phyloP scores from a whole-genome alignment of 2,329 filamentous ascomycete species.

The Claviceps pazoutovae region DNA sequence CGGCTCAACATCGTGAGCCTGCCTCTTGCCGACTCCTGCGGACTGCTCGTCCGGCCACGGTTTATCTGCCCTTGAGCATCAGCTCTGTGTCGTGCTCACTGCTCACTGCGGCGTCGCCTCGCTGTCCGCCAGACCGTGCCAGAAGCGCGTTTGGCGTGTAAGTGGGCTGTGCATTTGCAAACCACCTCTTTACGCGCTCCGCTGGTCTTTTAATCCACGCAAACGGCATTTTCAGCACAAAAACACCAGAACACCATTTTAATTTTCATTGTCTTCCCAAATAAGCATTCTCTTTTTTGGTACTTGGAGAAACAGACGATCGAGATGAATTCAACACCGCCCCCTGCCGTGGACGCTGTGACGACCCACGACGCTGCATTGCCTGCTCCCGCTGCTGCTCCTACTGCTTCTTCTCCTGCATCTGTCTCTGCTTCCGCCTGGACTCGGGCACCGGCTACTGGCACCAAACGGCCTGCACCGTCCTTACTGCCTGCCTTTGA shows the following conservation, averaged over 20 bases:
- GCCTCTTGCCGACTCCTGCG: no score
- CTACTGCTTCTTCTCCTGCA: neutral
- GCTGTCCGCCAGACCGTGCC: neutral
- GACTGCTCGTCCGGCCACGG: neutral
- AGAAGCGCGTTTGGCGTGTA: conserved; percentile 1
- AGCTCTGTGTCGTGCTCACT: neutral
- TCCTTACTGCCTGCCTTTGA: conserved; percentile 68
- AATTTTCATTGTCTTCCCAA: neutral
- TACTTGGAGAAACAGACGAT: neutral
- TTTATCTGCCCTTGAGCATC: neutral
- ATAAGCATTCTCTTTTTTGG: neutral
- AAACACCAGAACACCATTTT: neutral
- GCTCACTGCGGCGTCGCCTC: neutral
- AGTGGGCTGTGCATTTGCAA: neutral
- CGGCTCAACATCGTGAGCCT: neutral
- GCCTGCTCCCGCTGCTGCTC: conserved; percentile 10
- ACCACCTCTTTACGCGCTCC: conserved; percentile 1
- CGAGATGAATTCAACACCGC: conserved; percentile 32
- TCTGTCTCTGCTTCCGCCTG: neutral
- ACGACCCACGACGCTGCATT: conserved; percentile 18
- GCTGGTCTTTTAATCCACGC: conserved; percentile 8
- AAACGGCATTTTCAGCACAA: neutral
- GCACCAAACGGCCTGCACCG: conserved; percentile 48
- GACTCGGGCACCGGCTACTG: conserved; percentile 16
- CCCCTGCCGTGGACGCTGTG: neutral